Base-by-base conservation (phyloP, 1,139 yeast species). In the Magnusiomyces tetraspermus region DNA sequence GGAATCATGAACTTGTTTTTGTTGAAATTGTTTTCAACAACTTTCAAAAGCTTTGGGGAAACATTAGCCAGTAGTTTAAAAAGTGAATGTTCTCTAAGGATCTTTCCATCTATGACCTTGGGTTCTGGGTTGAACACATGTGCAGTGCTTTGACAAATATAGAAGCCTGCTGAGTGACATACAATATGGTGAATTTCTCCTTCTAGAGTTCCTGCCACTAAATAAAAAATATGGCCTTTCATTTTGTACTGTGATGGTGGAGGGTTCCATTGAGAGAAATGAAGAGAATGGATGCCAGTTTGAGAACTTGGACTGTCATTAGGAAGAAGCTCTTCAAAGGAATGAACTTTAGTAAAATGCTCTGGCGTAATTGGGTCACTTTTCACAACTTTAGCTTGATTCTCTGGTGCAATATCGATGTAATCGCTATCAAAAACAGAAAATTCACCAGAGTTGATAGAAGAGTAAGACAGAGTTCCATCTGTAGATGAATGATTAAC, bases 191-290 rank as follows among this genome's bases (percentile, higher is more conserved):
- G 77, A 23, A 78, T 77, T 64, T 87, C 95, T 60, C 85, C 85
- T 68, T 92, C 97, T 59, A 85, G 73, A 42, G 97, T 86, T 62
- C 79, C 83, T 49, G 80, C 75, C 52, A 79, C 79, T 61, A 92
- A 73, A 67, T 92, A 92, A 55, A 85, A 73, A 63, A 90, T 74
- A 64, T 90, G 96, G 30, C 97, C 98, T 63, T 76, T 78, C 54
- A 72, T 72, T 64, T 77, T 82, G 58, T 68, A 68, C 28, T 71
- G 67, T 5, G 81, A 73, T n/a, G 95, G 89, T 21, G 84, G 88
- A 13, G 95, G 94, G 58, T 87, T 83, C 94, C 96, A 90, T 54
- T 80, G 80, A n/a, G 96, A 85, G 49, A 88, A 66, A 52, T 76
- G 50, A 17, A 54, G 37, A 11, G 52, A 26, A 28, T 51, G 52